Conservation (phyloP, 106 monocot species). For the Allium sativum region DNA sequence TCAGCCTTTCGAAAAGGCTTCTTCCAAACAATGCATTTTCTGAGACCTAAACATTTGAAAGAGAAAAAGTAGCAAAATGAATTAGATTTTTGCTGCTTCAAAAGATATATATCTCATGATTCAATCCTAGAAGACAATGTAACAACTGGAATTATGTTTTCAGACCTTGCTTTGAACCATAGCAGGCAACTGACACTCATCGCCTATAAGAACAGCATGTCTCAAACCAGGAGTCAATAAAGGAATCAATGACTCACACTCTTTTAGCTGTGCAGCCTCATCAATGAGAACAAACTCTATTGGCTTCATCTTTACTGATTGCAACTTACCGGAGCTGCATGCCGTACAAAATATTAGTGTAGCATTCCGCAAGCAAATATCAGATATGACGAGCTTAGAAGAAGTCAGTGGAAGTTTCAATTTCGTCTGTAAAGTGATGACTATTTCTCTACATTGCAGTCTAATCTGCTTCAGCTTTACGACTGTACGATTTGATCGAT, state of each 20-base stretch:
- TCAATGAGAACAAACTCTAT: constrained; percentile 31
- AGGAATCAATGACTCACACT: constrained; percentile 63
- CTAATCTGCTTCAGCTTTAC: constrained; percentile 8
- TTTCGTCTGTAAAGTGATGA: constrained; percentile 3
- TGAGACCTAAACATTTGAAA: constrained; percentile 20
- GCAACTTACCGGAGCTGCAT: constrained; percentile 17
- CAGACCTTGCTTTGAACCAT: constrained; percentile 54
- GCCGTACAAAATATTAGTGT: constrained; percentile 21
- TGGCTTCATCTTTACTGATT: background rate
- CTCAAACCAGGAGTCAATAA: constrained; percentile 25
- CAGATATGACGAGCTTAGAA: background rate
- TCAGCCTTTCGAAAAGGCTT: constrained; percentile 61
- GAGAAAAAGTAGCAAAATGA: too few species aligned
- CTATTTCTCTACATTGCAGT: constrained; percentile 12
- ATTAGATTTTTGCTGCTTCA: too few species aligned
- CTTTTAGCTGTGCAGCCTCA: constrained; percentile 28
- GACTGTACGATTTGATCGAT: background rate
- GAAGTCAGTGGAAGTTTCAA: constrained; percentile 5
- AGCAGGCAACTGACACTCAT: constrained; percentile 57
- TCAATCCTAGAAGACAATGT: background rate
- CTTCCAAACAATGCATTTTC: constrained; percentile 37
- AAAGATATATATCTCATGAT: too few species aligned
- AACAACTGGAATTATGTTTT: background rate
- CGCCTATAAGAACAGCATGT: constrained; percentile 51
- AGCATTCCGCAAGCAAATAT: constrained; percentile 19